These are phyloP conservation scores for Coccinonectria pachysandricola DNA, from an alignment of 2,329 filamentous ascomycete genomes.

Conservation along the genomic window DNA sequence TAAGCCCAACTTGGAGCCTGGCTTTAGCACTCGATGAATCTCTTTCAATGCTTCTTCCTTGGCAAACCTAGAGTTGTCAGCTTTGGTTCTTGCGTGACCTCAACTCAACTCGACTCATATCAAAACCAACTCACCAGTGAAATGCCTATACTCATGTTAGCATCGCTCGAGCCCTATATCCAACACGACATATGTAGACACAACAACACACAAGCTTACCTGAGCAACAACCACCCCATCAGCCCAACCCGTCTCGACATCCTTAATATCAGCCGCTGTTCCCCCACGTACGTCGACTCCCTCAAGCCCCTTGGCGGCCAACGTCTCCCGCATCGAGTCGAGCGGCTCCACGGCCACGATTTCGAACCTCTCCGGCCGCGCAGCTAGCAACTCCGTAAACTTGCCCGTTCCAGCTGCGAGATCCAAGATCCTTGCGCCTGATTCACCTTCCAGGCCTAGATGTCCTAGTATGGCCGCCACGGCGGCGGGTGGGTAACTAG, in stretches of 20 bases:
- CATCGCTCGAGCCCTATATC: not conserved
- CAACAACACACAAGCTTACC: conserved; percentile 33
- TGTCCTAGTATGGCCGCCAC: conserved; percentile 47
- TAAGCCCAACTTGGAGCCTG: conserved; percentile 49
- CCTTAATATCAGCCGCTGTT: conserved; percentile 44
- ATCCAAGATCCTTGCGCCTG: conserved; percentile 46
- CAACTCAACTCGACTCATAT: too few species aligned
- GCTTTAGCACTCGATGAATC: conserved; percentile 56
- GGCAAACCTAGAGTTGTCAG: too few species aligned
- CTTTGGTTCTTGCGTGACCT: too few species aligned
- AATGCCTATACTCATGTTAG: conserved; percentile 30
- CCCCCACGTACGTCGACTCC: conserved; percentile 47
- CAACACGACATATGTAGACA: not conserved
- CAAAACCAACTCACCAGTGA: conserved; percentile 45
- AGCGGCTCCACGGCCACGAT: conserved; percentile 57
- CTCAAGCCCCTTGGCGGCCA: conserved; percentile 46
- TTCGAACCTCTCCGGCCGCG: conserved; percentile 46
- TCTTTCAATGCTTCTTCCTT: conserved; percentile 51
- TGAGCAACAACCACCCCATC: conserved; percentile 60
- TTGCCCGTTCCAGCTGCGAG: conserved; percentile 61
- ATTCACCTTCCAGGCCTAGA: conserved; percentile 38
- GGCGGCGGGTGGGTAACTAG: conserved; percentile 51
- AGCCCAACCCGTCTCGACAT: conserved; percentile 43
- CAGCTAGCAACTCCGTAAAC: conserved; percentile 53
- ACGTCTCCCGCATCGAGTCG: conserved; percentile 50